Base-by-base conservation (phyloP, 2,329 filamentous ascomycete species). In the Neofusicoccum parvum region DNA sequence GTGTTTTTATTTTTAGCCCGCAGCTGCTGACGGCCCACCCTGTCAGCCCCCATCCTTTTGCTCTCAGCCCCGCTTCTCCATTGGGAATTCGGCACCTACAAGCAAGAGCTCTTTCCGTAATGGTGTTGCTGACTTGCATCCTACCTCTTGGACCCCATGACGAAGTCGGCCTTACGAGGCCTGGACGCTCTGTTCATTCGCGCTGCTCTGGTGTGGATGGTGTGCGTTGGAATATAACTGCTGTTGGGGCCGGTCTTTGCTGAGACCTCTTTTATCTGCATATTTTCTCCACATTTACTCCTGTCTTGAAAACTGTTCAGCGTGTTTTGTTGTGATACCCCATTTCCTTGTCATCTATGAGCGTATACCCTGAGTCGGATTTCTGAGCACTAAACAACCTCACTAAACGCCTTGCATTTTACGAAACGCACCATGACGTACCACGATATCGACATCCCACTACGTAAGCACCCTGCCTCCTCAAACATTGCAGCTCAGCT, bases 101-200 rank as follows among this genome's bases (percentile, higher is more conserved):
- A 20, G 12, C 32, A 48, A 45, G 11, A 37, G 27, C 41, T 9
- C 9, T 37, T 37, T 60, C 32, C 32, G 43, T 32, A 60, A 32
- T 60, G 43, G 56, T 37, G 56, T 60, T 37, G 56, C 56, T 60
- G 56, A 60, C 56, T 37, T 60, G 56, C 56, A 60, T 20, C 37
- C 12, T 20, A 12, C 10, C 12, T 6, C 32, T 10, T 20, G n/a
- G 56, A 36, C 56, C 56, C 56, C 56, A 48, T 60, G 14, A 15
- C 15, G 15, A 17, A 17, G n/a, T 23, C 43, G 37, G 41, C 56
- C 43, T 32, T 60, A 36, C 32, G 17, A 37, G 14, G 41, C 23
- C 54, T 46, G 54, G 39, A 36, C 14, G 14, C 39, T 12, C 10
- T 43, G 39, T 11, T 45, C 12, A n/a, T 15, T 46, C 7, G 3